Evolutionary conservation across 1,284 basidiomycete genomes (phyloP).

Genomic region (Malassezia pachydermatis): DNA sequence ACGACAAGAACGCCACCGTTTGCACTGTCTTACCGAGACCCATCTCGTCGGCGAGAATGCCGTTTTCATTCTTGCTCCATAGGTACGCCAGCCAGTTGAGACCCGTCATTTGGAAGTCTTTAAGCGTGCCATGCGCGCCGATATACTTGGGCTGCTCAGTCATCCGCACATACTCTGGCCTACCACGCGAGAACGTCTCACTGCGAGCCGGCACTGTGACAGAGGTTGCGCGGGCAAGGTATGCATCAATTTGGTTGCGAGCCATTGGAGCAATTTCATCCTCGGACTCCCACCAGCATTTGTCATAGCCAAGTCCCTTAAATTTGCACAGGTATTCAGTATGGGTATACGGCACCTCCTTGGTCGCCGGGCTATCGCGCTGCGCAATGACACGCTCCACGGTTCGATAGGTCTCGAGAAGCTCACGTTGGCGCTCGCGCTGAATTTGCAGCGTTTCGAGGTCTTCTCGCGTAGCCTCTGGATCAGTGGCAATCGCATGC

Average conservation of each 20-base stretch:
- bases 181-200: constrained; percentile 58
- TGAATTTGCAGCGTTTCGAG: constrained; percentile 68
- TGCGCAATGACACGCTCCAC: constrained; percentile 85
- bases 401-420: constrained; percentile 77
- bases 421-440: constrained; percentile 77
- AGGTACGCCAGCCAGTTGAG: constrained; percentile 96
- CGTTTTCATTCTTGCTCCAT: constrained; percentile 89
- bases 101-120: constrained; percentile 96
- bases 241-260: constrained; percentile 65
- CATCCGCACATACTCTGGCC: constrained; percentile 78
- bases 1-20: constrained; percentile 92
- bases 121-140: constrained; percentile 60
- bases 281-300: constrained; percentile 82
- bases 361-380: constrained; percentile 57
- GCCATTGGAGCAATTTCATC: constrained; percentile 61
- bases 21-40: constrained; percentile 93
- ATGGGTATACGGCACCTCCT: constrained; percentile 54
- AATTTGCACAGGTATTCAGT: constrained; percentile 96
- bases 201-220: constrained; percentile 81
- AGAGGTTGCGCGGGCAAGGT: constrained; percentile 66
- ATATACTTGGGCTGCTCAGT: constrained; percentile 84
- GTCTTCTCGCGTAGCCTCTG: constrained; percentile 73
- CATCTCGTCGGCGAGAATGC: constrained; percentile 98
- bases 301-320: constrained; percentile 84
- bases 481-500: constrained; percentile 60